These are phyloP conservation scores for Clavispora vitiphila DNA, from an alignment of 805 yeast species.

Conservation along the genomic window DNA sequence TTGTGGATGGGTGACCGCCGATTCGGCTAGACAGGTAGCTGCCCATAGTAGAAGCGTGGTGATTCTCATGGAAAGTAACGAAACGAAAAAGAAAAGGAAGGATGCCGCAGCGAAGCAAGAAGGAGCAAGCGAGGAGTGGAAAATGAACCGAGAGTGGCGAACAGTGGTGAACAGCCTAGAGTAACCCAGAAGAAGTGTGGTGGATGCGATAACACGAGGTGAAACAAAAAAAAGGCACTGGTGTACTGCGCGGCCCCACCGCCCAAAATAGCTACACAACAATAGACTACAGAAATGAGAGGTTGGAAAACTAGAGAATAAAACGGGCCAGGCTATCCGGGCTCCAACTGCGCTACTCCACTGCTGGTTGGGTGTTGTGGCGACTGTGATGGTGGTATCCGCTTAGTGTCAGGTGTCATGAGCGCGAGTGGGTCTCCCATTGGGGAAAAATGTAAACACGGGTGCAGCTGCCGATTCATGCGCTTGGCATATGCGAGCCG, in stretches of 20 bases:
- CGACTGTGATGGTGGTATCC: too few relatives aligned
- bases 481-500: neutral
- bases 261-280: too few relatives aligned
- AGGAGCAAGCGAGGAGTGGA: neutral
- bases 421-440: neutral
- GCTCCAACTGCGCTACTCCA: too few relatives aligned
- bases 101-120: neutral
- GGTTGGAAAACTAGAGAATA: too few relatives aligned
- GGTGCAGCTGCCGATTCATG: neutral
- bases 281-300: neutral
- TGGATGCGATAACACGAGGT: neutral
- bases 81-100: neutral
- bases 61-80: neutral
- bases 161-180: neutral
- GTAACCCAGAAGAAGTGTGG: neutral
- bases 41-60: neutral
- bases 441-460: neutral
- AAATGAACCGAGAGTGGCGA: neutral
- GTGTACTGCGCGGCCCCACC: neutral
- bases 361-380: too few relatives aligned
- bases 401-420: neutral
- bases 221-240: neutral
- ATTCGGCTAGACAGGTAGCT: neutral
- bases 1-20: slow-evolving; percentile 9
- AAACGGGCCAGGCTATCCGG: too few relatives aligned